Conservation (phyloP, 495 filamentous ascomycete genomes). For the Aspergillus nanangensis region DNA sequence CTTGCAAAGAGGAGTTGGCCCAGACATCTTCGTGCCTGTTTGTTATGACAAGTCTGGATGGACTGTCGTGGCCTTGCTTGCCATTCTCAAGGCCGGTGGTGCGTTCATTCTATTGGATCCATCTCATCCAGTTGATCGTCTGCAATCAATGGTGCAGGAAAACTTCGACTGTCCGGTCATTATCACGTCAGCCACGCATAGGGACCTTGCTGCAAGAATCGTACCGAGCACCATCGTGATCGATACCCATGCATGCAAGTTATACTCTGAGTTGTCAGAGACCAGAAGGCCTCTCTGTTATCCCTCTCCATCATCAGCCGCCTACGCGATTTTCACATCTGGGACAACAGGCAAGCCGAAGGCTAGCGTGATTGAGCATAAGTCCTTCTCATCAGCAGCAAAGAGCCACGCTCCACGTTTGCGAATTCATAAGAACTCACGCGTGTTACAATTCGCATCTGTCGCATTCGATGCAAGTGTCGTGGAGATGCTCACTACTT, state of each 20-base stretch:
- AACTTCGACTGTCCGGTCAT: neutral
- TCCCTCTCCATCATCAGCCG: neutral
- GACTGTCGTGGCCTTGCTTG: neutral
- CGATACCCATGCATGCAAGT: too few species aligned
- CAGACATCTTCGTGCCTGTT: neutral
- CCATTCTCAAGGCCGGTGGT: neutral
- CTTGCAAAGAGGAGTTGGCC: neutral
- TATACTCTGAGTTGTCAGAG: too few species aligned
- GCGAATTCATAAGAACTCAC: neutral
- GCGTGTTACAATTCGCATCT: neutral
- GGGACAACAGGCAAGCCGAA: neutral
- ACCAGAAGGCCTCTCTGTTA: too few species aligned
- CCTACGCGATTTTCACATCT: neutral
- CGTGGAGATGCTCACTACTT: neutral
- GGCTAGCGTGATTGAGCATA: neutral
- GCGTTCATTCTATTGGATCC: neutral
- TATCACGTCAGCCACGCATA: neutral
- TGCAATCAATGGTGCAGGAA: neutral
- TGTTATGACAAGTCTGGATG: neutral
- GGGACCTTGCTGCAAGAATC: neutral
- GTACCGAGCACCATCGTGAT: too few species aligned
- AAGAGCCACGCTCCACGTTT: neutral
- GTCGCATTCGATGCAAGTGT: neutral
- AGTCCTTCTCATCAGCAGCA: neutral
- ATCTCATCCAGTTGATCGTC: neutral